These are phyloP conservation scores for Silene coronaria DNA, from an alignment of 179 eudicot species.

Conservation along the genomic window DNA sequence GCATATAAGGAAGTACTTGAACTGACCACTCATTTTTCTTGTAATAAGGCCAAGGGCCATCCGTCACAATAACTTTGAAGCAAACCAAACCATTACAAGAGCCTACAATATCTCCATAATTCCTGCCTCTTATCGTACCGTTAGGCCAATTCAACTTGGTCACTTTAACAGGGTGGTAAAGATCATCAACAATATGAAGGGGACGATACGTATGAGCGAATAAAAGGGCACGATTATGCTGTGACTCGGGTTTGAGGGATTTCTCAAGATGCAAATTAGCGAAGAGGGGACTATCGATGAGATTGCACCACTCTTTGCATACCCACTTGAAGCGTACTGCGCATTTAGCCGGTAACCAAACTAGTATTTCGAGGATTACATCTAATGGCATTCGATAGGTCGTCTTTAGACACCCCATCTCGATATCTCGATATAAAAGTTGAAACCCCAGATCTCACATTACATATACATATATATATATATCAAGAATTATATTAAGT, in stretches of 20 bases:
- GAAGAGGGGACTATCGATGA: neutral
- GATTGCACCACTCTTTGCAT: constrained; percentile 4
- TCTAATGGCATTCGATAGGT: neutral
- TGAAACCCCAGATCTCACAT: too few species aligned
- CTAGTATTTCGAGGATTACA: neutral
- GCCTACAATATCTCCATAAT: too few species aligned
- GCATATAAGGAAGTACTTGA: neutral
- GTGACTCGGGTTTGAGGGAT: neutral
- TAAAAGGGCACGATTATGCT: neutral
- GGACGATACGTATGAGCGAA: neutral
- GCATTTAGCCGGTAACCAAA: neutral
- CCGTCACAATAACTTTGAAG: too few species aligned
- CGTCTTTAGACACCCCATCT: too few species aligned
- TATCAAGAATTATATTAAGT: too few species aligned
- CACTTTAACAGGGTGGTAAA: neutral
- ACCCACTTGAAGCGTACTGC: neutral
- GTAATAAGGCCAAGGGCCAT: too few species aligned
- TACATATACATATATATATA: too few species aligned
- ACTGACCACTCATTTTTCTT: too few species aligned
- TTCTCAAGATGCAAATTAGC: neutral
- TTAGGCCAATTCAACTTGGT: neutral
- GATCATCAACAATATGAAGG: neutral
- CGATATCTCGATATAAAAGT: too few species aligned
- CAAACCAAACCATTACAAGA: too few species aligned
- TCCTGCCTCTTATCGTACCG: too few species aligned